Evolutionary conservation across 306 rosid species (phyloP), one percentile per base, ranked within the genome.

Genomic region (Quercus mongolica): DNA sequence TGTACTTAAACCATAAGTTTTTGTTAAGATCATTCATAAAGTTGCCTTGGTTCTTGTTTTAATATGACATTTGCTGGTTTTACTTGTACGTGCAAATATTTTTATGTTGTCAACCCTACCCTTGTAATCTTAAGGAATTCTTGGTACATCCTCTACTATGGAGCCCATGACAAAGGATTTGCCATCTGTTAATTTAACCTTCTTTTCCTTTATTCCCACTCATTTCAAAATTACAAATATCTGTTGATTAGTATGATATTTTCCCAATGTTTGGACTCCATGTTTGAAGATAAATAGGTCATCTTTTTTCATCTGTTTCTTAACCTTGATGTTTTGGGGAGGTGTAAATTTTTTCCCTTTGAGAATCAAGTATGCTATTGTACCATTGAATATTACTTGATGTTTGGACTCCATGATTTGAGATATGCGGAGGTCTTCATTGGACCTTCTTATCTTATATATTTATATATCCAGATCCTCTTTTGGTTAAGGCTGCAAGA

Each of bases 401-500:
- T 30, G 65, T 30, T 18, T 74, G 54, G 1, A 25, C 58, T 65
- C 62, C 35, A 9, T 82, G 33, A 33, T 58, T 69, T 56, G 71
- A 57, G 71, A 65, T 79, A 71, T 64, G 30, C 75, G 58, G 56
- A 33, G 38, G 81, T 35, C 26, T 44, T 78, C 30, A 44, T 75
- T 55, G 84, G 63, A 61, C 61, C 61, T 51, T 69, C 56, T 44
- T 19, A 70, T 38, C 63, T 82, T 71, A 4, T 56, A 68, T 74
- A 76, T 57, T 17, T 78, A 14, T 61, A 23, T 74, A 12, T 62
- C 78, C 80, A 95, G 99, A 95, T 85, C 98, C 97, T 4, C 97
- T 95, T 21, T 87, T 95, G 90, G 97, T 95, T 58, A 92, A 92
- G 82, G 99, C 99, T 80, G 21, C 98, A 0, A 88, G 96, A 82